Evolutionary conservation across 768 basidiomycete species (phyloP), one percentile per base, ranked within the genome.

Genomic region (Kwoniella sp.): DNA sequence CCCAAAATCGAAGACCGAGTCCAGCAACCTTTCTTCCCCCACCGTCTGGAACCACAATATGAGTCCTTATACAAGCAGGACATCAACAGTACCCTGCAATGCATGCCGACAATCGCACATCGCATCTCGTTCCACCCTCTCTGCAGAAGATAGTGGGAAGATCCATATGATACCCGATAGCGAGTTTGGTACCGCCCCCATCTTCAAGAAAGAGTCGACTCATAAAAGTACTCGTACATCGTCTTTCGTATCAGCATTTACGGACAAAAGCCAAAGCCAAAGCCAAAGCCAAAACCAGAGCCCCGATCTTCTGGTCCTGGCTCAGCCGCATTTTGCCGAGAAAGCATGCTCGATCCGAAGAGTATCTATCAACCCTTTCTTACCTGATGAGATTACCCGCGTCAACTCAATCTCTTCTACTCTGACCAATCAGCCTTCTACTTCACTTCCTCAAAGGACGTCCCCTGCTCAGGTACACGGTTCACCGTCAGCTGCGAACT

Each of bases 351-450:
- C 62, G 5, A 61, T 74, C 47, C 59, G 70, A 13, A 45, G 73
- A 4, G 22, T 74, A 3, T 72, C 70, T 12, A 50, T 38, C 25
- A 60, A 65, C 50, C 67, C 67, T 7, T 12, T 45, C 4, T 22
- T 26, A 20, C 56, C 52, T 2, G 72, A 73, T 53, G n/a, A 29
- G 20, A 50, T 61, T 26, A 48, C 61, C 12, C 47, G 70, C 2
- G 58, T 73, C 22, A 73, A 68, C 37, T 71, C 70, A 0, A 57
- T 71, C 37, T 41, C 65, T 17, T 71, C 72, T 0, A 69, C 65
- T 1, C 34, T 73, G 8, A 26, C 26, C 34, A 30, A 28, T 45
- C 41, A 45, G 17, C 41, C 41, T n/a, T n/a, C n/a, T 17, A 45
- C 41, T 11, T 9, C 34, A 13, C 34, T 34, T 34, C 34, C 34